These are phyloP conservation scores for Fusarium beomiforme DNA, from an alignment of 2,329 filamentous ascomycete species.

Conservation along the genomic window DNA sequence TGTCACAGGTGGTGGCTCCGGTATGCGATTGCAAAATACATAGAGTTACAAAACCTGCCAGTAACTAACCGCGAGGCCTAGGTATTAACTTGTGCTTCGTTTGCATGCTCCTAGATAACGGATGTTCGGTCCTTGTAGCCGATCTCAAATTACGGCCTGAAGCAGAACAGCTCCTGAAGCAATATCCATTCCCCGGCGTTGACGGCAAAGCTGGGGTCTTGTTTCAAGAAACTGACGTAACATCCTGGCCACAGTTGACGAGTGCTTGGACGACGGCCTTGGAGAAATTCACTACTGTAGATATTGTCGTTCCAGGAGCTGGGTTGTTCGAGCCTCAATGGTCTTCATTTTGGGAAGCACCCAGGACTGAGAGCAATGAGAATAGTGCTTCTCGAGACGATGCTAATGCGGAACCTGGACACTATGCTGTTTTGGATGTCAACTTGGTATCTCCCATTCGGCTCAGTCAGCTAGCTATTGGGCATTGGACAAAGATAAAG, in stretches of 20 bases:
- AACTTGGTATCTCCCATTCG: constrained; percentile 52
- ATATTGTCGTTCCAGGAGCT: constrained; percentile 52
- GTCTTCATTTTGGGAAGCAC: constrained; percentile 51
- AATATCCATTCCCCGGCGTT: constrained; percentile 42
- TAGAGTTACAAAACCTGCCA: background rate
- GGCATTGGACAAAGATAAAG: constrained; percentile 48
- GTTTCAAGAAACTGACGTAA: constrained; percentile 51
- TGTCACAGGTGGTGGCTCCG: constrained; percentile 38
- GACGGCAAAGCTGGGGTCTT: constrained; percentile 40
- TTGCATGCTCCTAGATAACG: constrained; percentile 46
- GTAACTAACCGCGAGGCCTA: constrained; percentile 14
- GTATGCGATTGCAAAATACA: constrained; percentile 2
- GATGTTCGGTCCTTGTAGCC: constrained; percentile 52
- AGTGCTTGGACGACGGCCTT: constrained; percentile 45
- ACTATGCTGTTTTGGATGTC: constrained; percentile 50
- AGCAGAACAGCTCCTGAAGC: constrained; percentile 46
- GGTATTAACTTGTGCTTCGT: constrained; percentile 52
- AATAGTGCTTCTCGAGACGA: constrained; percentile 41
- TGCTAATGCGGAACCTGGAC: constrained; percentile 44
- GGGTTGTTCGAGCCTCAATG: constrained; percentile 51
- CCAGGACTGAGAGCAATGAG: constrained; percentile 44
- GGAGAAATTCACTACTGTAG: constrained; percentile 43
- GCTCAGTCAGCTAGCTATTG: constrained; percentile 51
- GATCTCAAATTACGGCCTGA: constrained; percentile 50
- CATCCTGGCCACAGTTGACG: constrained; percentile 49